phyloP scores from a whole-genome alignment of 306 rosid species.

The Vachellia pachyceras region DNA sequence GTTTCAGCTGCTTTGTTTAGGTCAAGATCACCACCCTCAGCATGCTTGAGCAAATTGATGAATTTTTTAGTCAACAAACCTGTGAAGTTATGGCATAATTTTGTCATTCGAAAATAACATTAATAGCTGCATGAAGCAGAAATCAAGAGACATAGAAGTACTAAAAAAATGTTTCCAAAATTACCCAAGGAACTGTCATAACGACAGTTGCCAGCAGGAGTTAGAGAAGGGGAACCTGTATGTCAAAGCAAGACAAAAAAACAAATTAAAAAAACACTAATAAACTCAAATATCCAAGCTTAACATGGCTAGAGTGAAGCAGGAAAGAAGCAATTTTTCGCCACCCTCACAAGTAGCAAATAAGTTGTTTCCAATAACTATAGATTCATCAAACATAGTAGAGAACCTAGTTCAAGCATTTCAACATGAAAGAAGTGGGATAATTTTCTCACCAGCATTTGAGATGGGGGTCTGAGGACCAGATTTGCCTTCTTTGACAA shows the following conservation, averaged over 20 bases:
- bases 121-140: slow-evolving; percentile 29
- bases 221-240: slow-evolving; percentile 86
- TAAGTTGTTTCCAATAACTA: slow-evolving; percentile 33
- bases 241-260: slow-evolving; percentile 11
- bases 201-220: slow-evolving; percentile 92
- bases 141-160: slow-evolving; percentile 22
- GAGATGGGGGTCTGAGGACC: slow-evolving; percentile 85
- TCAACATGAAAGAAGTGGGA: slow-evolving; percentile 12
- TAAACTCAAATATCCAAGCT: slow-evolving; percentile 20
- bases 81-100: slow-evolving; percentile 51
- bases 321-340: slow-evolving; percentile 23
- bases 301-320: slow-evolving; percentile 5
- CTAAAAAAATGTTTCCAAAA: slow-evolving; percentile 25
- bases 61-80: slow-evolving; percentile 97
- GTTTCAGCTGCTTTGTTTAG: slow-evolving; percentile 97
- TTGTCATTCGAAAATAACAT: slow-evolving; percentile 44
- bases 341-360: slow-evolving; percentile 11
- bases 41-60: slow-evolving; percentile 88
- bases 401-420: neutral
- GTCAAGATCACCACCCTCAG: slow-evolving; percentile 95
- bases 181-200: slow-evolving; percentile 98
- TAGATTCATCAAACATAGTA: slow-evolving; percentile 27
- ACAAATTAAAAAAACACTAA: neutral
- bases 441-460: slow-evolving; percentile 61
- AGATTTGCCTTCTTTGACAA: slow-evolving; percentile 65